Conservation (phyloP, 495 filamentous ascomycete genomes). For the Talaromyces borbonicus region DNA sequence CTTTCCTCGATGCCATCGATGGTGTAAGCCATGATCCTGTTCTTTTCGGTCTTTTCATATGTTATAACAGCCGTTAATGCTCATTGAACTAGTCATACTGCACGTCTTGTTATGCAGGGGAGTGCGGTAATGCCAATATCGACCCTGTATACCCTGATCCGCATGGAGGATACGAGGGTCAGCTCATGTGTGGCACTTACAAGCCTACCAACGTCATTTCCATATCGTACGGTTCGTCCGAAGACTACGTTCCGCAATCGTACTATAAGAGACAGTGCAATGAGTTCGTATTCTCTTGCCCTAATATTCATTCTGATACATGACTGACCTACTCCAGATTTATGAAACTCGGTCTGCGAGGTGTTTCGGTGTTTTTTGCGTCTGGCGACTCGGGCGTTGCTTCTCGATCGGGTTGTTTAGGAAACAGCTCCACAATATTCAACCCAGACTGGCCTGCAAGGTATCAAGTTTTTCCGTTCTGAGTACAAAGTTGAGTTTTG, state of each 20-base stretch:
- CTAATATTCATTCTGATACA: slow-evolving; percentile 43
- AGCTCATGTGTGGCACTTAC: slow-evolving; percentile 51
- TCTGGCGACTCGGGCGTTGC: slow-evolving; percentile 53
- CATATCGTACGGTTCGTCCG: slow-evolving; percentile 46
- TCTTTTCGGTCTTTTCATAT: not conserved
- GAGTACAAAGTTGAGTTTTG: no score
- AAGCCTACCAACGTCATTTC: slow-evolving; percentile 51
- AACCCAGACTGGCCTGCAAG: slow-evolving; percentile 38
- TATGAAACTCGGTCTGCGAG: slow-evolving; percentile 58
- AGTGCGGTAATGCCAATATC: slow-evolving; percentile 9
- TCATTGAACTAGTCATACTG: slow-evolving; percentile 8
- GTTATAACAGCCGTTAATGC: no score
- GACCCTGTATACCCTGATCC: slow-evolving; percentile 50
- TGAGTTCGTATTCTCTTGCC: slow-evolving; percentile 14
- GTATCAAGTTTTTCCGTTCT: slow-evolving; percentile 20
- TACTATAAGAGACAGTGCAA: slow-evolving; percentile 48
- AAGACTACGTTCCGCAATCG: slow-evolving; percentile 38
- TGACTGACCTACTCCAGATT: slow-evolving; percentile 45
- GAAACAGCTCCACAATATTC: slow-evolving; percentile 31
- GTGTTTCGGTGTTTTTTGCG: slow-evolving; percentile 50
- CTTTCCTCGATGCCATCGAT: slow-evolving; percentile 49
- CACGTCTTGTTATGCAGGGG: slow-evolving; percentile 13
- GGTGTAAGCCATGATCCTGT: slow-evolving; percentile 14
- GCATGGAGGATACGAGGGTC: slow-evolving; percentile 44
- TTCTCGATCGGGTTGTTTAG: slow-evolving; percentile 32